Evolutionary conservation across 148 eudicot species (phyloP).

Genomic region (Persicaria tinctoria): DNA sequence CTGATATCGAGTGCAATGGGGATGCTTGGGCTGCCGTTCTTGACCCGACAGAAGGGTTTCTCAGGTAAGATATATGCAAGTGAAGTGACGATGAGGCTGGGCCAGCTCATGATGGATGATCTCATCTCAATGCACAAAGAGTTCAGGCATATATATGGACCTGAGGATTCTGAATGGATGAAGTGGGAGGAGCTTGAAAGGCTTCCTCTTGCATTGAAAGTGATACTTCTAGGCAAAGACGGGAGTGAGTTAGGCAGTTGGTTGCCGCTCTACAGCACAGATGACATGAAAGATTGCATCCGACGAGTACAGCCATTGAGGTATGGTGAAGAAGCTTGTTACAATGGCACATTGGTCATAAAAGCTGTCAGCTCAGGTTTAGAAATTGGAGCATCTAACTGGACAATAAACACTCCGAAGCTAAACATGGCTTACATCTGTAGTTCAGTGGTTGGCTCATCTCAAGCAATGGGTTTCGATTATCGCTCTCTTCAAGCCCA

Average conservation of each 20-base stretch:
- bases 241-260: too few species aligned
- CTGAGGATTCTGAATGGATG: constrained; percentile 62
- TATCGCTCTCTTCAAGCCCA: constrained; percentile 54
- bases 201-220: constrained; percentile 29
- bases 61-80: constrained; percentile 83
- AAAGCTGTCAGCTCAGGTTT: constrained; percentile 84
- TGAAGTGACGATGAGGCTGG: constrained; percentile 62
- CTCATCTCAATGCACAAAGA: constrained; percentile 73
- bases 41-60: constrained; percentile 53
- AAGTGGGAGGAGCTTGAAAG: constrained; percentile 67
- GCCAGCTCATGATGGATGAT: constrained; percentile 83
- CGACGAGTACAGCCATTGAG: constrained; percentile 53
- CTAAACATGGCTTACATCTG: constrained; percentile 33
- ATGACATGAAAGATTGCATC: too few species aligned
- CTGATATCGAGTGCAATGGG: constrained; percentile 81
- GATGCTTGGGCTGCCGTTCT: constrained; percentile 84
- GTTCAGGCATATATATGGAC: constrained; percentile 69
- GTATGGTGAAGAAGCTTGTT: constrained; percentile 60
- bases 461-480: constrained; percentile 57
- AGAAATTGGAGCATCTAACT: constrained; percentile 82
- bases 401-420: constrained; percentile 63
- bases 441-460: constrained; percentile 35
- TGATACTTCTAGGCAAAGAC: too few species aligned
- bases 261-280: too few species aligned
- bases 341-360: constrained; percentile 58